These are phyloP conservation scores for Boletus patriciae DNA, from an alignment of 768 basidiomycete genomes.

Conservation along the genomic window DNA sequence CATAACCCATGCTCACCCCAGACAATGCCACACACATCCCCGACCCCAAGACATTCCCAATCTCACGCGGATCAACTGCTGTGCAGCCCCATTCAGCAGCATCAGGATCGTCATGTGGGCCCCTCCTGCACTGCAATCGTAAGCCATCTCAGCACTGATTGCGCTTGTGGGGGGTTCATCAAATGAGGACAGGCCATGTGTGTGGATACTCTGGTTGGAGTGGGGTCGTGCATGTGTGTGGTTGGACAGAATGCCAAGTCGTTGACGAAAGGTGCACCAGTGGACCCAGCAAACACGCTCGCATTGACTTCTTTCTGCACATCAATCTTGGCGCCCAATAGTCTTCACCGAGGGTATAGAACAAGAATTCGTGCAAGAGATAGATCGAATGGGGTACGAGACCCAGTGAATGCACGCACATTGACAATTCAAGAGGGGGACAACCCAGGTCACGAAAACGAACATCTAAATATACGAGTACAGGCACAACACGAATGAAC, in stretches of 20 bases:
- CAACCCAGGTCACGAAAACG: too few species aligned
- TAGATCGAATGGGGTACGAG: conserved; percentile 78
- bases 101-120: conserved; percentile 57
- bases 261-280: conserved; percentile 25
- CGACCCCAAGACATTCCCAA: conserved; percentile 15
- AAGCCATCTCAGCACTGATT: conserved; percentile 60
- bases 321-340: conserved; percentile 63
- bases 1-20: conserved; percentile 19
- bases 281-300: conserved; percentile 44
- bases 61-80: conserved; percentile 6
- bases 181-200: conserved; percentile 47
- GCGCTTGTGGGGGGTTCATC: conserved; percentile 80
- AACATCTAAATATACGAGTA: too few species aligned
- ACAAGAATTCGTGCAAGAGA: conserved; percentile 81
- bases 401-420: conserved; percentile 54
- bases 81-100: conserved; percentile 67
- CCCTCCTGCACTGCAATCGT: conserved; percentile 39
- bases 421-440: conserved; percentile 89
- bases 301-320: conserved; percentile 74
- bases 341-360: conserved; percentile 71
- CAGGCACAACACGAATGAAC: too few species aligned
- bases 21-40: conserved; percentile 18
- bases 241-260: conserved; percentile 14
- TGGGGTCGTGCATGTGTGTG: conserved; percentile 4
- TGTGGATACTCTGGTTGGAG: conserved; percentile 39